phyloP scores from a whole-genome alignment of 352 stramenopile species.

The Phytophthora macrochlamydospora region DNA sequence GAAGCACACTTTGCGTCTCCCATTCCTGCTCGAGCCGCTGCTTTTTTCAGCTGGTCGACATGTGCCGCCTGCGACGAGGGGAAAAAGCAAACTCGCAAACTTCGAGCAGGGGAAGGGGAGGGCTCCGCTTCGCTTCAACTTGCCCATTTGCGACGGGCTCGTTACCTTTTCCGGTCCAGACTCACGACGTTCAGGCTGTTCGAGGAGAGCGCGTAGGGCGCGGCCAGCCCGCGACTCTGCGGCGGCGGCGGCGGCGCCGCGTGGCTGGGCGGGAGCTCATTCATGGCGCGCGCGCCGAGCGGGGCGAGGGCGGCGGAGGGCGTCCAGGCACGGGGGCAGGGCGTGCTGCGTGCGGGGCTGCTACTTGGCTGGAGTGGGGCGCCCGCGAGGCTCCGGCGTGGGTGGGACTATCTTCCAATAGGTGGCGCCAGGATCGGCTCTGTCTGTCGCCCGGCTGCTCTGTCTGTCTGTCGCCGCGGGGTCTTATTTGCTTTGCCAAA shows the following conservation, averaged over 20 bases:
- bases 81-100: conserved; percentile 17
- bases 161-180: conserved; percentile 41
- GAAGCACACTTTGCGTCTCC: conserved; percentile 16
- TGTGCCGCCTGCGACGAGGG: conserved; percentile 15
- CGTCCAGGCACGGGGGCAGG: conserved; percentile 1
- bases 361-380: conserved; percentile 37
- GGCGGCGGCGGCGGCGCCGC: conserved; percentile 18
- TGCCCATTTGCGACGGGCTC: background rate
- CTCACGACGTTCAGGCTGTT: conserved; percentile 25
- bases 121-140: conserved; percentile 27
- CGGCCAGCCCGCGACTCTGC: conserved; percentile 28
- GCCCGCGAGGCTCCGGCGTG: conserved; percentile 30
- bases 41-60: conserved; percentile 29
- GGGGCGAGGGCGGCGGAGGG: conserved; percentile 5
- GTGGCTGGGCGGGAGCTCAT: conserved; percentile 46
- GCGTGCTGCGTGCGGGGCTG: conserved; percentile 14
- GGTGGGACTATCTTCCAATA: conserved; percentile 41
- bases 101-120: background rate
- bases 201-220: conserved; percentile 27
- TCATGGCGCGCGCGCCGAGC: conserved; percentile 26
- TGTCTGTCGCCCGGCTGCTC: conserved; percentile 20
- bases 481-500: conserved; percentile 5
- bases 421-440: conserved; percentile 40
- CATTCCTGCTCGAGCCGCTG: conserved; percentile 25
- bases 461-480: conserved; percentile 34